Percentiles rank a stretch among this genome's conserved stretches.
Conservation (phyloP, 352 stramenopile genomes). For the Phytophthora sansomeana region DNA sequence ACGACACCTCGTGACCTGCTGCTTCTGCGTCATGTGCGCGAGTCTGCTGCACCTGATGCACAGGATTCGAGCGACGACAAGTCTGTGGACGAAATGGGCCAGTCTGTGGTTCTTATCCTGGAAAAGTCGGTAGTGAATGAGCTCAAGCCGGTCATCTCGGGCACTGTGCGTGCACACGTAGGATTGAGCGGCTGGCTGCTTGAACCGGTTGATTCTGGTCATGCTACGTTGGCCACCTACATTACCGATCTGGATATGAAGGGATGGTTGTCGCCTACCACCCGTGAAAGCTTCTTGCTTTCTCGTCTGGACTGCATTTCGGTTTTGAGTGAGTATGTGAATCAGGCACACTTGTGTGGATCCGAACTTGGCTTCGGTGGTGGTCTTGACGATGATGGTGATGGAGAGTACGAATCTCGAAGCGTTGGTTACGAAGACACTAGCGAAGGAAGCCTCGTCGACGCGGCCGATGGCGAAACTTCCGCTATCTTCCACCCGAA, state of each 20-base stretch:
- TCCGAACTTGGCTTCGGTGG: slow-evolving; percentile 56
- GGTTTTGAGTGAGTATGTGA: slow-evolving; percentile 71
- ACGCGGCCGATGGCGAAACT: slow-evolving; percentile 39
- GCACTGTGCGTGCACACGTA: slow-evolving; percentile 65
- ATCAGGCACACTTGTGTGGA: slow-evolving; percentile 64
- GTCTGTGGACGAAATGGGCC: slow-evolving; percentile 54
- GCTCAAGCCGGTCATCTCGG: slow-evolving; percentile 54
- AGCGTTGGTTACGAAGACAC: slow-evolving; percentile 44
- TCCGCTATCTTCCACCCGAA: slow-evolving; percentile 72
- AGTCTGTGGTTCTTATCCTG: slow-evolving; percentile 75
- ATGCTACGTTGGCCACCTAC: slow-evolving; percentile 71
- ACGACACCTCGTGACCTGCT: slow-evolving; percentile 71
- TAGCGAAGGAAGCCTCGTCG: slow-evolving; percentile 43
- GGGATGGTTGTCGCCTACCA: slow-evolving; percentile 57
- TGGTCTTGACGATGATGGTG: slow-evolving; percentile 51
- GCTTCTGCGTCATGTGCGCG: slow-evolving; percentile 77
- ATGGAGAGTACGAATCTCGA: slow-evolving; percentile 42
- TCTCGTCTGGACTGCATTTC: slow-evolving; percentile 69
- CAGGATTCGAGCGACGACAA: slow-evolving; percentile 43
- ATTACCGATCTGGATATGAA: slow-evolving; percentile 75
- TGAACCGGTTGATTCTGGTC: slow-evolving; percentile 67
- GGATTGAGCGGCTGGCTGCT: slow-evolving; percentile 79
- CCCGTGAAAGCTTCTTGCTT: slow-evolving; percentile 59
- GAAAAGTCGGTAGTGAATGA: slow-evolving; percentile 86
- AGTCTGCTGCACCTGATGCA: slow-evolving; percentile 59